Conservation (phyloP, 2,329 filamentous ascomycete genomes). For the Fusarium sp. region DNA sequence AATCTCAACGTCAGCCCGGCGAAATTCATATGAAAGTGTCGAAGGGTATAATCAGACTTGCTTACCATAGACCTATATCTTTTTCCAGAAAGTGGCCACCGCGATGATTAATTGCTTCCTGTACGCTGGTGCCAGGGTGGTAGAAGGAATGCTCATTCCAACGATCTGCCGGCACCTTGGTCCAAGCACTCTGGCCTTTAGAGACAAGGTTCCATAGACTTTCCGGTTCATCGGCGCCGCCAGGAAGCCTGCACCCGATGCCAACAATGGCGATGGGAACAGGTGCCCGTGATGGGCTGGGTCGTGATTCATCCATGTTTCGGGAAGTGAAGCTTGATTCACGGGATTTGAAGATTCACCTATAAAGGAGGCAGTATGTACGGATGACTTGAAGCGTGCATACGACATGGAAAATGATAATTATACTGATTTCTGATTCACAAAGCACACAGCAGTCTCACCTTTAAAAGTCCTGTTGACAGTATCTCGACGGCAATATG, state of each 20-base stretch:
- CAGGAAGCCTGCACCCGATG: constrained; percentile 50
- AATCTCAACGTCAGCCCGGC: not conserved
- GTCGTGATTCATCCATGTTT: not conserved
- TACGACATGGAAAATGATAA: not conserved
- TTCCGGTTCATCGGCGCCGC: constrained; percentile 42
- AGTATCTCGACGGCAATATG: not conserved
- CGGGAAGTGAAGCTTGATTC: not conserved
- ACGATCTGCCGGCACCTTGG: constrained; percentile 42
- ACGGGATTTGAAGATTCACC: not conserved
- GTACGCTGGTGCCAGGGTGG: constrained; percentile 38
- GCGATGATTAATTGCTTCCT: constrained; percentile 34
- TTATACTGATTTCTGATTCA: not conserved
- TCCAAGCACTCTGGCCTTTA: constrained; percentile 36
- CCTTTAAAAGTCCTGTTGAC: not conserved
- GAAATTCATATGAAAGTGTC: constrained; percentile 15
- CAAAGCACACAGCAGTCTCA: not conserved
- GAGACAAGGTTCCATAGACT: constrained; percentile 49
- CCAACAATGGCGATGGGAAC: constrained; percentile 50
- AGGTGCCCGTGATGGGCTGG: not conserved
- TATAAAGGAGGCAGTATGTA: not conserved
- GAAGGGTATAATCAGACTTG: not conserved
- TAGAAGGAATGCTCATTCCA: constrained; percentile 45
- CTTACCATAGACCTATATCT: constrained; percentile 13
- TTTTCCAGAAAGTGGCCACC: constrained; percentile 30
- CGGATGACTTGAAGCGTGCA: not conserved